Percentiles rank a stretch among this genome's conserved stretches.
Evolutionary conservation across 179 eudicot species (phyloP).

Genomic region (Beta macrorhiza): DNA sequence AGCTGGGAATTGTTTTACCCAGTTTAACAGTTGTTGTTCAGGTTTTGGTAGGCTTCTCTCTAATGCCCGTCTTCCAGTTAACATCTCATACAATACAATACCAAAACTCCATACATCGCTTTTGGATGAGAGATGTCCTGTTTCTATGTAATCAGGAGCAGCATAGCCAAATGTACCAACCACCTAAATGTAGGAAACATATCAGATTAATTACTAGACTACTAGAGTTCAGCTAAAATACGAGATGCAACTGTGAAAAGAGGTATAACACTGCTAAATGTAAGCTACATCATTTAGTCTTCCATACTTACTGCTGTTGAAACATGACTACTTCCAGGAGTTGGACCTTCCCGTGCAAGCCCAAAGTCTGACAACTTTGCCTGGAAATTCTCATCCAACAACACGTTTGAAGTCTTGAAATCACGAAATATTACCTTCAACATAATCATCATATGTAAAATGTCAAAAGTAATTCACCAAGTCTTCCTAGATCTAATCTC

Average conservation of each 20-base stretch:
- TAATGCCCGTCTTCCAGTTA: conserved; percentile 69
- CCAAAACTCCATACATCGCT: conserved; percentile 96
- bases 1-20: conserved; percentile 66
- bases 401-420: conserved; percentile 83
- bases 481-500: neutral
- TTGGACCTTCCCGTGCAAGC: conserved; percentile 91
- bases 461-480: neutral
- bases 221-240: too few relatives aligned
- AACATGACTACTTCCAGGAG: conserved; percentile 71
- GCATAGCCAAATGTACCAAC: conserved; percentile 93
- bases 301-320: conserved; percentile 74
- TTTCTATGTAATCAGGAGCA: conserved; percentile 87
- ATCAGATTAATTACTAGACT: conserved; percentile 3
- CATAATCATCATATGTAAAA: conserved; percentile 21
- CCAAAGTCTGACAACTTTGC: conserved; percentile 93
- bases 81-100: conserved; percentile 75
- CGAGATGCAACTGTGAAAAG: too few relatives aligned
- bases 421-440: conserved; percentile 90
- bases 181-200: conserved; percentile 45
- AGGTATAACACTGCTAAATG: too few relatives aligned
- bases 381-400: conserved; percentile 68
- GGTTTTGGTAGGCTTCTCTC: conserved; percentile 63
- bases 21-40: conserved; percentile 67
- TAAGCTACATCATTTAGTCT: neutral
- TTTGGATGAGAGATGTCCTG: conserved; percentile 77